Evolutionary conservation across 225 moss, liverwort and hornwort species (phyloP).

Genomic region (Anthoceros angustus): DNA sequence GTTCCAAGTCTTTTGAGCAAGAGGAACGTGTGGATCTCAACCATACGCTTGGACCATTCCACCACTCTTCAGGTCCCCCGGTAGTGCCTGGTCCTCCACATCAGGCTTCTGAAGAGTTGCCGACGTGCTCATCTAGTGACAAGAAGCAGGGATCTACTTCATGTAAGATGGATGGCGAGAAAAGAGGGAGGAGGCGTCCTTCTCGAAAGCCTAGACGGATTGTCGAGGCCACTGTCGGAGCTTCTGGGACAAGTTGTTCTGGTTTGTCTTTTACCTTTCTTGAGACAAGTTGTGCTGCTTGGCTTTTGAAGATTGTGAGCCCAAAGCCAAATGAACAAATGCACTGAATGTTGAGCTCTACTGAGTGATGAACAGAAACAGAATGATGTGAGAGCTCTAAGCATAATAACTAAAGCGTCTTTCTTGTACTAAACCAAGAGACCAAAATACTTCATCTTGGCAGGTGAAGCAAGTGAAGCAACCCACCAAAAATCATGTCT

Average conservation of each 20-base stretch:
- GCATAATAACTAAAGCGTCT: neutral
- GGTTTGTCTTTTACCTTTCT: constrained; percentile 10
- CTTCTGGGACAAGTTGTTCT: neutral
- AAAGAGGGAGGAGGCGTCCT: constrained; percentile 27
- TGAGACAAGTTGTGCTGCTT: constrained; percentile 12
- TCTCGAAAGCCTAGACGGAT: constrained; percentile 31
- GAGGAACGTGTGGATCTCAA: neutral
- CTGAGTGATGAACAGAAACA: neutral
- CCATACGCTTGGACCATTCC: neutral
- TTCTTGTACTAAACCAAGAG: neutral
- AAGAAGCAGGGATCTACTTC: neutral
- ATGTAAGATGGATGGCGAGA: constrained; percentile 16
- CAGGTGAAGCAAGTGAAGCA: neutral
- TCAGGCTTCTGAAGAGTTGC: neutral
- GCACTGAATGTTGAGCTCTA: neutral
- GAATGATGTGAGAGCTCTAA: neutral
- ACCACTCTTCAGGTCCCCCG: neutral
- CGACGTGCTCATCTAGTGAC: neutral
- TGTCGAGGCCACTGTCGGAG: constrained; percentile 15
- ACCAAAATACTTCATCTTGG: neutral
- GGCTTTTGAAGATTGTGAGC: neutral
- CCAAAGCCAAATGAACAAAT: neutral
- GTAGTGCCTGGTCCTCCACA: neutral
- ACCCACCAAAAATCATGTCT: neutral
- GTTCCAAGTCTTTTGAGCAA: neutral